A percentile compares a stretch with the other conserved stretches of the same genome.
Evolutionary conservation across 306 rosid species (phyloP).

Genomic region (Myrica gale): DNA sequence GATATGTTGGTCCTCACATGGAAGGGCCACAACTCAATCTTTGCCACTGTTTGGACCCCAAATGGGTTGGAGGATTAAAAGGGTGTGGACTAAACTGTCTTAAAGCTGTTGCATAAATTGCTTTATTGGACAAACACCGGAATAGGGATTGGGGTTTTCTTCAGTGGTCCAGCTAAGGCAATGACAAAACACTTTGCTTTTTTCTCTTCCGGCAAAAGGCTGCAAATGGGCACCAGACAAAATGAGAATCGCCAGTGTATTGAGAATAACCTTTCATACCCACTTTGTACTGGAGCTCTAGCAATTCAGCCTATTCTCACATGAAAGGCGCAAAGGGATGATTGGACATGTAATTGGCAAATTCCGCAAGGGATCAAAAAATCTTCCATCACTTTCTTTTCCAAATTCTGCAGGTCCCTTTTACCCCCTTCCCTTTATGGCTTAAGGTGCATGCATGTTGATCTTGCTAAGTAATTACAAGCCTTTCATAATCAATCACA

Average conservation of each 20-base stretch:
- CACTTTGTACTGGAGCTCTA: slow-evolving; percentile 30
- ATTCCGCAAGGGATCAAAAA: slow-evolving; percentile 32
- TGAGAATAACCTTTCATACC: slow-evolving; percentile 27
- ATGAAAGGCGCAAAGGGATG: slow-evolving; percentile 35
- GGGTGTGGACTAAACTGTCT: slow-evolving; percentile 23
- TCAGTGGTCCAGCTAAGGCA: slow-evolving; percentile 37
- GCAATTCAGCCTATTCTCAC: slow-evolving; percentile 26
- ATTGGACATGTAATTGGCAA: slow-evolving; percentile 26
- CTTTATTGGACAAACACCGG: slow-evolving; percentile 18
- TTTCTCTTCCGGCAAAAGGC: slow-evolving; percentile 33
- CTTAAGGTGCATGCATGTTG: no score
- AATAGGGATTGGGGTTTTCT: slow-evolving; percentile 15
- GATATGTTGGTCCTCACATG: slow-evolving; percentile 83
- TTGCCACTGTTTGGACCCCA: slow-evolving; percentile 85
- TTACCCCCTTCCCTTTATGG: background rate
- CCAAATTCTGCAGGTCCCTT: slow-evolving; percentile 22
- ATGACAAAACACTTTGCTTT: slow-evolving; percentile 8
- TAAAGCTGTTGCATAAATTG: background rate
- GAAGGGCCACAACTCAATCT: slow-evolving; percentile 92
- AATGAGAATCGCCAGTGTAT: slow-evolving; percentile 36
- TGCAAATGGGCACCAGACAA: slow-evolving; percentile 35
- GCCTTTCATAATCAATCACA: no score
- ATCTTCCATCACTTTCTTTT: slow-evolving; percentile 24
- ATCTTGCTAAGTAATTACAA: no score
- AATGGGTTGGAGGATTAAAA: slow-evolving; percentile 42